Evolutionary conservation across 805 yeast genomes (phyloP).

Genomic region (Candida ascalaphidarum): DNA sequence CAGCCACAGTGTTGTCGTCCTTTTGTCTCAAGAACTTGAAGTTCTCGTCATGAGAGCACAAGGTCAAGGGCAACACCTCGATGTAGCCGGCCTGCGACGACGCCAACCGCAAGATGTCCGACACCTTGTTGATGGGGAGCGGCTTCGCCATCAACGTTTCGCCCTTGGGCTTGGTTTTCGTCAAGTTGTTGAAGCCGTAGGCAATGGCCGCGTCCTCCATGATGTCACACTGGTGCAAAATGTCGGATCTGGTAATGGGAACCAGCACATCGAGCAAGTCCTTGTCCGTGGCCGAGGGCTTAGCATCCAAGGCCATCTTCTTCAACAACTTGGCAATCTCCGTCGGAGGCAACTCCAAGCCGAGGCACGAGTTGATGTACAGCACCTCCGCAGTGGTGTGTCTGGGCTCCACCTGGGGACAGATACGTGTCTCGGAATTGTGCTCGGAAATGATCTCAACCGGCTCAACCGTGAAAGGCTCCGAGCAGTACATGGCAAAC

Average conservation of each 20-base stretch:
- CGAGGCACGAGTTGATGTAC: constrained; percentile 89
- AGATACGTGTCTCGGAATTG: constrained; percentile 63
- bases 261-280: constrained; percentile 57
- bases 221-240: constrained; percentile 93
- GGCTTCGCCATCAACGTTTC: constrained; percentile 80
- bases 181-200: constrained; percentile 86
- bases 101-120: constrained; percentile 85
- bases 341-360: constrained; percentile 61
- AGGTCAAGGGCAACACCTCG: constrained; percentile 91
- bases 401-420: constrained; percentile 69
- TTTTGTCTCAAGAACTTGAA: constrained; percentile 70
- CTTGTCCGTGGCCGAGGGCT: constrained; percentile 36
- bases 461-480: constrained; percentile 84
- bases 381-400: constrained; percentile 62
- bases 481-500: constrained; percentile 83
- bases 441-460: constrained; percentile 78
- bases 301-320: constrained; percentile 75
- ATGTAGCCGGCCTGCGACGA: constrained; percentile 93
- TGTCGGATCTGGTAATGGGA: constrained; percentile 94
- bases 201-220: constrained; percentile 98
- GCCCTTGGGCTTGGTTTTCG: constrained; percentile 69
- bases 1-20: constrained; percentile 76
- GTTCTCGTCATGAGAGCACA: constrained; percentile 96
- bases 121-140: constrained; percentile 81
- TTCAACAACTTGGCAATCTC: constrained; percentile 61